Base-by-base conservation (phyloP, 176 grass and related monocot genomes). In the Cenchrus fungigraminus region DNA sequence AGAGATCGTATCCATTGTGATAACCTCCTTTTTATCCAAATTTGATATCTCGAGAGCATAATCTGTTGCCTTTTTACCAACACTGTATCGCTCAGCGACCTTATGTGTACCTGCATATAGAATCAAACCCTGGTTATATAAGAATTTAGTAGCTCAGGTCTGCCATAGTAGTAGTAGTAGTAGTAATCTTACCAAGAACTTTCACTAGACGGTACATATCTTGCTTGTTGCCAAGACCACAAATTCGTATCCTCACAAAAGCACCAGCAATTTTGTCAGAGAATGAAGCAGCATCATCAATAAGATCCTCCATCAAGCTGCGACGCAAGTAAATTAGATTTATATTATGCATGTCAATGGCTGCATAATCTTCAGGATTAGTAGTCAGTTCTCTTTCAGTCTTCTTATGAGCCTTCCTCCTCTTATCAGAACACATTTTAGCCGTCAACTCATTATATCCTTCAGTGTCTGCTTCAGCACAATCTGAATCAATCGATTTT, bases 181-280 rank as follows among this genome's bases (percentile, higher is more conserved):
- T 17, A 76, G 42, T 68, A 60, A 72, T 57, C 76, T 97, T 89
- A 99, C 97, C 97, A 86, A 97, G 59, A 86, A 99, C 86, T 97
- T 94, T 92, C 56, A 99, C 94, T 60, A 99, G 85, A 31, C 97
- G 91, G 85, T 99, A 99, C 88, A 99, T 99, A 73, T 99, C 97
- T 91, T 97, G 81, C 85, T 94, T 96, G 71, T 99, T 92, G 82
- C 90, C 92, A 65, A 90, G 79, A 82, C 87, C 87, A 79, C 86
- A 62, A 79, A 94, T 94, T 82, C 92, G 82, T 87, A 99, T 99
- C 82, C 97, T 92, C 73, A 97, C 97, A 91, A 99, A 99, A 80
- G 92, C 68, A 75, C 94, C 97, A 66, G 93, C 66, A 86, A 99
- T 86, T 63, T 99, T 99, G 52, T 92, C 90, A 49, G 79, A 84